Conservation (phyloP, 2,329 filamentous ascomycete species). For the Fonsecaea monophora region DNA sequence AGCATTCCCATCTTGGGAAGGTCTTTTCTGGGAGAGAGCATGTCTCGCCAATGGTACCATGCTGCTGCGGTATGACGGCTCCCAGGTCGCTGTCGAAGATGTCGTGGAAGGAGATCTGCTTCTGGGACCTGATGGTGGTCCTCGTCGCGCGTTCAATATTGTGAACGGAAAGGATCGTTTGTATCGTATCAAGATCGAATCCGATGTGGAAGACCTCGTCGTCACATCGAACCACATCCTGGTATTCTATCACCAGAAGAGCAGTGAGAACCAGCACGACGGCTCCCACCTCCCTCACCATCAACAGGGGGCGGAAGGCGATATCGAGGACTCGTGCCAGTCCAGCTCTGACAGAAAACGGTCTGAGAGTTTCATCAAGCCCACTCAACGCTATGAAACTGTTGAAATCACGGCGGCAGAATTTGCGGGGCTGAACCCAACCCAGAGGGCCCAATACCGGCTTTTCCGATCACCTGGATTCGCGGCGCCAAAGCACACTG, state of each 20-base stretch:
- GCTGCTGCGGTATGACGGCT: constrained; percentile 55
- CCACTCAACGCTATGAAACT: neutral
- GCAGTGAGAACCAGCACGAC: neutral
- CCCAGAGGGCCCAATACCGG: constrained; percentile 48
- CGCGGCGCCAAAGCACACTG: neutral
- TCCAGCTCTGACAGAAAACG: neutral
- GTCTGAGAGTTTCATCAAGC: neutral
- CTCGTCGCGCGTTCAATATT: constrained; percentile 59
- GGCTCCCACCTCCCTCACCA: constrained; percentile 15
- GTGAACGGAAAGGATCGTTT: constrained; percentile 57
- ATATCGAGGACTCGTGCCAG: constrained; percentile 40
- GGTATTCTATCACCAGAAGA: constrained; percentile 51
- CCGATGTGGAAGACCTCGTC: constrained; percentile 55
- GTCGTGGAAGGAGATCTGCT: constrained; percentile 59
- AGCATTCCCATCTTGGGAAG: constrained; percentile 96
- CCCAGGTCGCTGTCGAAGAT: constrained; percentile 56
- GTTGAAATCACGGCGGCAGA: constrained; percentile 44
- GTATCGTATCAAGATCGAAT: constrained; percentile 57
- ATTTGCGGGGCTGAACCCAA: constrained; percentile 50
- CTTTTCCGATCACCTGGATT: constrained; percentile 45
- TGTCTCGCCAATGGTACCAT: constrained; percentile 52
- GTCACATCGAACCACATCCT: constrained; percentile 60
- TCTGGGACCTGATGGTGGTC: constrained; percentile 57
- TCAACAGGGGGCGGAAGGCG: neutral
- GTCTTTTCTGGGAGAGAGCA: constrained; percentile 85